phyloP scores from a whole-genome alignment of 2,329 filamentous ascomycete species.

The Lachnellula occidentalis region DNA sequence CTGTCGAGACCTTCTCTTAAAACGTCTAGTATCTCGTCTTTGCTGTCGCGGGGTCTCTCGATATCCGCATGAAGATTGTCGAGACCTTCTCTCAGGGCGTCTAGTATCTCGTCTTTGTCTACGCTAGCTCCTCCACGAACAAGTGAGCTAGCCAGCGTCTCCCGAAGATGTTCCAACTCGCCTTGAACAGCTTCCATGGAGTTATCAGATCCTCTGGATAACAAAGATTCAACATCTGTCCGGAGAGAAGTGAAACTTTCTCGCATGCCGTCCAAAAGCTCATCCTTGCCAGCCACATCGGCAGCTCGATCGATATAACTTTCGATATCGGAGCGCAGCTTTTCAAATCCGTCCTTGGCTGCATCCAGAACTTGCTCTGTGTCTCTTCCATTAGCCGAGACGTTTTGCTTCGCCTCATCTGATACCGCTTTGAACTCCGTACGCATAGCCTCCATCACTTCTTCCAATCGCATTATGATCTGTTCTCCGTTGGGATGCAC shows the following conservation, averaged over 20 bases:
- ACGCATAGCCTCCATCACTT: conserved; percentile 58
- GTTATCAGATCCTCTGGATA: conserved; percentile 43
- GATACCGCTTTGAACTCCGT: conserved; percentile 55
- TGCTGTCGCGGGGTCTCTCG: conserved; percentile 38
- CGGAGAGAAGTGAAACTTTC: conserved; percentile 61
- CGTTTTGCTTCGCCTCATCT: conserved; percentile 68
- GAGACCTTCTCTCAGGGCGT: conserved; percentile 58
- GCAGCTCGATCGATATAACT: conserved; percentile 69
- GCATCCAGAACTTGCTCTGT: conserved; percentile 86
- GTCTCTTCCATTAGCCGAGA: conserved; percentile 70
- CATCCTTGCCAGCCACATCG: conserved; percentile 66
- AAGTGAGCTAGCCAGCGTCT: conserved; percentile 48
- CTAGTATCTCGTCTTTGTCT: conserved; percentile 64
- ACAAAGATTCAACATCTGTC: conserved; percentile 61
- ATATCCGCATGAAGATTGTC: conserved; percentile 72
- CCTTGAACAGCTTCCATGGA: conserved; percentile 50
- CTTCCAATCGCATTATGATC: conserved; percentile 52
- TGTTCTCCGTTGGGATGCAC: conserved; percentile 42
- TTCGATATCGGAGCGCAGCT: conserved; percentile 74
- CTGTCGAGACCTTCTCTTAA: conserved; percentile 67
- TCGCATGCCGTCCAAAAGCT: conserved; percentile 66
- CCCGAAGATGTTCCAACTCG: conserved; percentile 56
- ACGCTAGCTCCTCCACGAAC: conserved; percentile 39
- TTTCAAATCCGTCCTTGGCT: conserved; percentile 80
- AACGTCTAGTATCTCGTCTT: conserved; percentile 59